These are phyloP conservation scores for Solanum hybrid DNA, from an alignment of 305 asterid species.

Conservation along the genomic window DNA sequence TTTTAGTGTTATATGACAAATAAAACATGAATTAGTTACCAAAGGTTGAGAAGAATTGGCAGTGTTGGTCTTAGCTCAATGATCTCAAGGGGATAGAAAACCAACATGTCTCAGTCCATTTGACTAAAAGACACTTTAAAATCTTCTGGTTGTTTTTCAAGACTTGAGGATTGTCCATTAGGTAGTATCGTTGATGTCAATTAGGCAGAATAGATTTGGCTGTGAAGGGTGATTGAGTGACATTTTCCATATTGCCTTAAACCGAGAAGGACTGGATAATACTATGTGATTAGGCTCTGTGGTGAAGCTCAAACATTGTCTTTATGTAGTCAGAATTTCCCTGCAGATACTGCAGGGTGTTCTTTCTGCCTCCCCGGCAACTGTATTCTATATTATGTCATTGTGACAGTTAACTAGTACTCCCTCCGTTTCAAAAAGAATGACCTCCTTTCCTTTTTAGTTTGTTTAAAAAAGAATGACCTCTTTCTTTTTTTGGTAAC, in stretches of 20 bases:
- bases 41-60: not conserved
- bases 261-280: not conserved
- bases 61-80: not conserved
- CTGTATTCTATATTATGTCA: too few species aligned
- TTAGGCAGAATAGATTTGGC: not conserved
- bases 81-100: not conserved
- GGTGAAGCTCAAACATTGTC: not conserved
- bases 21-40: not conserved
- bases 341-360: too few species aligned
- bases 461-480: too few species aligned
- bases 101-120: not conserved
- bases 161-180: constrained; percentile 2
- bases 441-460: too few species aligned
- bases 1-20: not conserved
- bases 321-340: too few species aligned
- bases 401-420: too few species aligned
- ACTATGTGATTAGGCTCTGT: not conserved
- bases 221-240: not conserved
- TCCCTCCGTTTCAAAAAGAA: too few species aligned
- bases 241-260: not conserved
- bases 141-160: not conserved
- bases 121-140: not conserved
- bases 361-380: too few species aligned
- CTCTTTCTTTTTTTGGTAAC: too few species aligned
- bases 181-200: not conserved